phyloP scores from a whole-genome alignment of 208 protist genomes.

The Zelonia costaricensis region DNA sequence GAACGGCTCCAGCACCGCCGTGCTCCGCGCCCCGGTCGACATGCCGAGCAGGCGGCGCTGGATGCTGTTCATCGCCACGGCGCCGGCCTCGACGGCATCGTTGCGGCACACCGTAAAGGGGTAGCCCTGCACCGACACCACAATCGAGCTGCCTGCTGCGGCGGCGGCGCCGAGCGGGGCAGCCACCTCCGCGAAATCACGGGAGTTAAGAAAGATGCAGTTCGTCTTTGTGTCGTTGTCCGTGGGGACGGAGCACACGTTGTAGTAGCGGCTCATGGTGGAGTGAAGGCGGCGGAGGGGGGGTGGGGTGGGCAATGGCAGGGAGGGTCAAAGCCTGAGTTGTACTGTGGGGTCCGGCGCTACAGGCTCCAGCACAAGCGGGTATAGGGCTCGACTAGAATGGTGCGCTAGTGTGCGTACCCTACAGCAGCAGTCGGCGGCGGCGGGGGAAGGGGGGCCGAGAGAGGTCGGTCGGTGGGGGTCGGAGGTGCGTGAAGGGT shows the following conservation, averaged over 20 bases:
- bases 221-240: conserved; percentile 72
- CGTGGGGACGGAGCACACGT: conserved; percentile 55
- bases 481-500: too few species aligned
- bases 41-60: conserved; percentile 69
- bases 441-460: too few species aligned
- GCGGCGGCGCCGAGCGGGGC: conserved; percentile 14
- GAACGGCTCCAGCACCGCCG: conserved; percentile 37
- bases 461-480: too few species aligned
- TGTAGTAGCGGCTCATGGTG: conserved; percentile 31
- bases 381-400: too few species aligned
- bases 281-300: too few species aligned
- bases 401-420: too few species aligned
- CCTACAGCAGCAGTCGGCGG: too few species aligned
- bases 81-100: conserved; percentile 38
- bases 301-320: neutral
- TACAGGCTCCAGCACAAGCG: too few species aligned
- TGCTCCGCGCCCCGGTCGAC: conserved; percentile 52
- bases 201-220: conserved; percentile 56
- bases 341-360: too few species aligned
- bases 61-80: conserved; percentile 77
- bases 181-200: conserved; percentile 18
- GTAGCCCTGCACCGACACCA: conserved; percentile 63
- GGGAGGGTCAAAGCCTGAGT: too few species aligned
- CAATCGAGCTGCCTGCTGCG: conserved; percentile 2
- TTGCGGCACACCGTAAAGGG: conserved; percentile 48